phyloP scores from a whole-genome alignment of 169 alveolate species.

The Plasmodium berghei region DNA sequence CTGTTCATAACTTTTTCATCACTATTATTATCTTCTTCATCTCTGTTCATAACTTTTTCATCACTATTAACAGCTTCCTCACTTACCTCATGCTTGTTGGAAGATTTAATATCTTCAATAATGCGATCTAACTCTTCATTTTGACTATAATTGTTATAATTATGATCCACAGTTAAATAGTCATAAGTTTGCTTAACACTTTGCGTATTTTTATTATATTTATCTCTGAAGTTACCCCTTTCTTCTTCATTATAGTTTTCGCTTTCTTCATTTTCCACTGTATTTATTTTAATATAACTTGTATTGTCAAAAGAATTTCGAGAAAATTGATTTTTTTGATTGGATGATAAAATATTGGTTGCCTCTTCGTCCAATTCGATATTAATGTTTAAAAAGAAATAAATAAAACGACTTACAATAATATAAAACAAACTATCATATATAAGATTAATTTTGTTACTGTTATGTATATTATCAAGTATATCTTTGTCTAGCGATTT shows the following conservation, averaged over 20 bases:
- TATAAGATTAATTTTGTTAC: slow-evolving; percentile 41
- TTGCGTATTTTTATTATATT: no score
- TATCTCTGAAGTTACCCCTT: neutral
- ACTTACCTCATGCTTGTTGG: no score
- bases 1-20: neutral
- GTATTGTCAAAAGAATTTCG: slow-evolving; percentile 3
- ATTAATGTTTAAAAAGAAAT: slow-evolving; percentile 62
- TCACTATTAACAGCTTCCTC: no score
- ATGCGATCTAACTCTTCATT: no score
- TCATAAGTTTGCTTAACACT: no score
- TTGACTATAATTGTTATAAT: no score
- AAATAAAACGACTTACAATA: slow-evolving; percentile 56
- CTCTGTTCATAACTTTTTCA: neutral
- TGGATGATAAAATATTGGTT: slow-evolving; percentile 37
- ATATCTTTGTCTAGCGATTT: slow-evolving; percentile 66
- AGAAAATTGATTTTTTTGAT: slow-evolving; percentile 35
- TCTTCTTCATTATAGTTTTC: neutral
- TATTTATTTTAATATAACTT: slow-evolving; percentile 26
- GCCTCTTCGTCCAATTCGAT: slow-evolving; percentile 71
- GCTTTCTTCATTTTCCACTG: slow-evolving; percentile 12
- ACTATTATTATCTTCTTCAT: neutral
- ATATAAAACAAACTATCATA: slow-evolving; percentile 65
- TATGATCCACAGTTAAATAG: no score
- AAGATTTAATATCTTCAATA: no score
- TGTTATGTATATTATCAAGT: slow-evolving; percentile 44